Base-by-base conservation (phyloP, 2,329 filamentous ascomycete genomes). In the Phialocephala subalpina region DNA sequence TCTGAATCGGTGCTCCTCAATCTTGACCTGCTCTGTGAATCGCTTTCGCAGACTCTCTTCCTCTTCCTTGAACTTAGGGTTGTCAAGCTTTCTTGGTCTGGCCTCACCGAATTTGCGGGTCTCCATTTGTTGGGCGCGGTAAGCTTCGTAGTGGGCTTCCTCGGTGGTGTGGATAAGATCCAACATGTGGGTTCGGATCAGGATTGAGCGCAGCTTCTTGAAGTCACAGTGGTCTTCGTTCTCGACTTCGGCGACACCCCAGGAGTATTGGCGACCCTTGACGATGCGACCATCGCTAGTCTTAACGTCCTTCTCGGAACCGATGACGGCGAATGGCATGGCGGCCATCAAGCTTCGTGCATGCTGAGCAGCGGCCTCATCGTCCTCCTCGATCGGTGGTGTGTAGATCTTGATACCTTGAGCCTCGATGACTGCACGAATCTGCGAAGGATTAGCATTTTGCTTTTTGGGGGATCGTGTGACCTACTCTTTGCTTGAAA, bases 51-150 rank as follows among this genome's bases (percentile, higher is more conserved):
- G 90, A 69, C 93, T 92, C 87, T 99, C 96, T 80, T 99, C 96
- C 83, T 99, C 96, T 81, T 99, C 96, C 89, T 99, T 99, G 89
- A 98, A 99, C 87, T 99, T 99, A 83, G 96, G 96, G 87, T 99
- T 99, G 85, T 99, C 96, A 76, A 99, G 87, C 89, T 99, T 99
- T 82, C 95, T 88, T 74, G 96, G 96, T 73, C 95, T 90, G 67
- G 94, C 95, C 85, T 99, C 97, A 82, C 96, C 96, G 75, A 99
- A 98, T 84, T 99, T 99, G 83, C 96, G 90, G 59, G 96, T 99
- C 87, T 99, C 96, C 96, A 99, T 99, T 84, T 99, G 97, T 82
- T 97, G 93, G 63, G 96, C 96, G 76, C 96, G 95, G 87, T 99
- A 99, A 68, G 93, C 95, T 83, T 99, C 96, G 85, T 99, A 99